Base-by-base conservation (phyloP, 164 flowering plant species). In the Echeveria elegans region DNA sequence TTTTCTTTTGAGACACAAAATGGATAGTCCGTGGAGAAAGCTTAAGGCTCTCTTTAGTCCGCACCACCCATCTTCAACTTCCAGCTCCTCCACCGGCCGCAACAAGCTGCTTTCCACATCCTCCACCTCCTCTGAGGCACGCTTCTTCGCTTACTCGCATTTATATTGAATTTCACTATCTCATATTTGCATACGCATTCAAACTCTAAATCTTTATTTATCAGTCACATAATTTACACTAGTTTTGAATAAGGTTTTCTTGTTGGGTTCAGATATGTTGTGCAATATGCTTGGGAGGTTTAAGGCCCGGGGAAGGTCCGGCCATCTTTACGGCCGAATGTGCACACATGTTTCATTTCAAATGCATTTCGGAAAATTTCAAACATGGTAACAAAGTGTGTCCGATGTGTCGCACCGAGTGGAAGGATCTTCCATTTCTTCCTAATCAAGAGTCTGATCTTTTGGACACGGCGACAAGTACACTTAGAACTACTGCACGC, bases 241-340 rank as follows among this genome's bases (percentile, higher is more conserved):
- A 34, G 41, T 63, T 63, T 23, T 19, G 23, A 14, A 34, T 9
- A 32, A 11, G 23, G 34, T 34, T 19, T 34, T 37, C 4, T 63
- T 63, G 23, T 31, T 61, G 15, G 23, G 5, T 66, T 28, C 69
- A 66, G 69, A 66, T 21, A 50, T 50, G 16, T 32, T 66, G 69
- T 52, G 53, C 69, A 50, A 66, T 66, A 30, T 66, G 69, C 60
- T 66, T 66, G 69, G 60, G 24, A 12, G 4, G 61, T 66, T 50
- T 66, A n/a, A 52, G 9, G 32, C 30, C 28, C 1, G 69, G 69
- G 29, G 11, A 18, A 3, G 69, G 69, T 34, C 69, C 32, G 31
- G 69, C 69, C 9, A 66, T 66, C 4, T 66, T 66, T 34, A 66
- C 69, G 34, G 69, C 62, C 34, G 69, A 66, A 66, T 66, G 69